Percentiles rank a stretch among this genome's conserved stretches.
Evolutionary conservation across 192 early-diverging fungal species (phyloP).

Genomic region (Rhizophagus sp.): DNA sequence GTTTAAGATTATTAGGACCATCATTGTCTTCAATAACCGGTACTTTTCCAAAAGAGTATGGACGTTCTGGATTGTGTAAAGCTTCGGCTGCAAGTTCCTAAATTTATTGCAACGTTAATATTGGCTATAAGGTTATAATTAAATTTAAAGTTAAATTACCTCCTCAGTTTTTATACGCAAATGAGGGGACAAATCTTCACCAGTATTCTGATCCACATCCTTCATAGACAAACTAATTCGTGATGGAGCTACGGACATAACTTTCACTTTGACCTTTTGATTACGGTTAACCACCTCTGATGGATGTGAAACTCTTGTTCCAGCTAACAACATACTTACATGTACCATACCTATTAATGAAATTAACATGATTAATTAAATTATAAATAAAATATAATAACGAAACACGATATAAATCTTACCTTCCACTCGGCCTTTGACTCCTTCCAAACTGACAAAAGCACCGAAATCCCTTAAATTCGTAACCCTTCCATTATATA

Average conservation of each 20-base stretch:
- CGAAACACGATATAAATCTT: constrained; percentile 1
- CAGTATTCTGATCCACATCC: constrained; percentile 94
- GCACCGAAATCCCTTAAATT: constrained; percentile 92
- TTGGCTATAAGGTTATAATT: no score
- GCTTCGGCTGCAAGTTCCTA: constrained; percentile 61
- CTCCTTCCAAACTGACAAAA: constrained; percentile 85
- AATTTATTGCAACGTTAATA: neutral
- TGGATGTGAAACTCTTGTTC: constrained; percentile 73
- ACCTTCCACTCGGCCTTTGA: constrained; percentile 78
- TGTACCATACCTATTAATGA: constrained; percentile 58
- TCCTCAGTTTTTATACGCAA: constrained; percentile 66
- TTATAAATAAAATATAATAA: neutral
- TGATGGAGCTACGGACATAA: constrained; percentile 85
- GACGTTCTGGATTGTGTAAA: constrained; percentile 66
- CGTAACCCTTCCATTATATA: constrained; percentile 83
- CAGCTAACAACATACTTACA: constrained; percentile 67
- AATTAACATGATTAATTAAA: neutral
- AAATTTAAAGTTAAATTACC: neutral
- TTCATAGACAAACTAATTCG: constrained; percentile 90
- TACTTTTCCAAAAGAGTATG: constrained; percentile 39
- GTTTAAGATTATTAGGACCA: constrained; percentile 59
- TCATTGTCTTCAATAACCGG: constrained; percentile 53
- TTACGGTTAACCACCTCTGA: constrained; percentile 84
- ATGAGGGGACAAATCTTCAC: constrained; percentile 84
- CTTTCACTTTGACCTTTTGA: constrained; percentile 90